These are phyloP conservation scores for Vanderwaltozyma verrucispora DNA, from an alignment of 805 yeast genomes.

Conservation along the genomic window DNA sequence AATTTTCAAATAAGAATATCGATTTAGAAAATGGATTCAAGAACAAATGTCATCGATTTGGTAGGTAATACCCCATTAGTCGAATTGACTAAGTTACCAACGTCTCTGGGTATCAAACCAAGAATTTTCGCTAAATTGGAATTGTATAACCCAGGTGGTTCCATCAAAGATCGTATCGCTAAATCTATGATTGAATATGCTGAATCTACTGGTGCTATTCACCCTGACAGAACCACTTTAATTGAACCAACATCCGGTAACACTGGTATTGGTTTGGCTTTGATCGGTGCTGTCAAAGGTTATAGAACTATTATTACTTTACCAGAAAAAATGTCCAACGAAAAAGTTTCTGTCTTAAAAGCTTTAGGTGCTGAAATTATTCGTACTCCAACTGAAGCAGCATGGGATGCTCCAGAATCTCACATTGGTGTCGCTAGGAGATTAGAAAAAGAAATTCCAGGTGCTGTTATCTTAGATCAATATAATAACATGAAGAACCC, in stretches of 20 bases:
- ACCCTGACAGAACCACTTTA: constrained; percentile 68
- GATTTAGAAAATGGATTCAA: constrained; percentile 18
- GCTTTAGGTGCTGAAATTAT: constrained; percentile 87
- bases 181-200: constrained; percentile 81
- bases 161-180: constrained; percentile 84
- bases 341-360: constrained; percentile 76
- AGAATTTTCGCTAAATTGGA: constrained; percentile 65
- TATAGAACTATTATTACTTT: constrained; percentile 79
- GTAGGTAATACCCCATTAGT: constrained; percentile 84
- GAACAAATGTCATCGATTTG: constrained; percentile 50
- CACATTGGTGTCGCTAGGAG: constrained; percentile 82
- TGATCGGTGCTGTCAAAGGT: constrained; percentile 79
- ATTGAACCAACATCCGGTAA: constrained; percentile 89
- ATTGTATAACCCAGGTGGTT: constrained; percentile 81
- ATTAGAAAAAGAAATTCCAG: constrained; percentile 73
- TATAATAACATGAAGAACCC: constrained; percentile 74
- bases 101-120: constrained; percentile 65
- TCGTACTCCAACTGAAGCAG: constrained; percentile 87
- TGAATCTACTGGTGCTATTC: constrained; percentile 63
- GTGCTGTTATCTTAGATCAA: constrained; percentile 77
- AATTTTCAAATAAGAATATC: no score
- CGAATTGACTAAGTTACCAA: constrained; percentile 64
- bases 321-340: constrained; percentile 90
- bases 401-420: constrained; percentile 86
- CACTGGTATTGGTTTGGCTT: constrained; percentile 84